phyloP scores from a whole-genome alignment of 75 land plant genomes.

The Selaginella tamariscina region DNA sequence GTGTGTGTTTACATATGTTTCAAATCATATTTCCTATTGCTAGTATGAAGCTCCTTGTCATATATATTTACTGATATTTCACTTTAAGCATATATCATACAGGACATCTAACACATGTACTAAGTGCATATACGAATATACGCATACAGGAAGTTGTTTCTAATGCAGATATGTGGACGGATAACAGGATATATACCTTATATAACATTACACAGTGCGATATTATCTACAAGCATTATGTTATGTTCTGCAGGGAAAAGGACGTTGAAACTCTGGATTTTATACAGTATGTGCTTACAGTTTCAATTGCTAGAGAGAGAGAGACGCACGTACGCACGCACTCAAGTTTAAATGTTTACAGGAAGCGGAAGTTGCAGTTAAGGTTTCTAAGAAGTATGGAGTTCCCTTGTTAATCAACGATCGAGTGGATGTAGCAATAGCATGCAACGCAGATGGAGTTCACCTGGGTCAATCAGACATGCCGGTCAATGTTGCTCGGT shows the following conservation, averaged over 20 bases:
- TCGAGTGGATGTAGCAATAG: conserved; percentile 69
- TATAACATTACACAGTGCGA: too few relatives aligned
- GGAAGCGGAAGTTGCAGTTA: conserved; percentile 35
- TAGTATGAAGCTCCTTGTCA: background rate
- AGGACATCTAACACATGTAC: conserved; percentile 2
- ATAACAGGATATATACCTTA: too few relatives aligned
- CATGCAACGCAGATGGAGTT: conserved; percentile 79
- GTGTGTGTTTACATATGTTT: background rate
- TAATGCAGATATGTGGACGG: too few relatives aligned
- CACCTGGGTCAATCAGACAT: conserved; percentile 88
- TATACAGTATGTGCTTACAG: conserved; percentile 17
- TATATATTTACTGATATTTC: background rate
- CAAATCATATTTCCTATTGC: background rate
- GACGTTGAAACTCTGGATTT: conserved; percentile 69
- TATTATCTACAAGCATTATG: background rate
- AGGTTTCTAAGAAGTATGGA: conserved; percentile 42
- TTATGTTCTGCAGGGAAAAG: conserved; percentile 56
- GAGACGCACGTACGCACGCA: background rate
- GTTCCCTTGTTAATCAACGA: conserved; percentile 77
- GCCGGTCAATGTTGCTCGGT: conserved; percentile 39
- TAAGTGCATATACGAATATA: too few relatives aligned
- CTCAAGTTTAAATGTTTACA: background rate
- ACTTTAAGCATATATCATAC: background rate
- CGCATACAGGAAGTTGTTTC: too few relatives aligned
- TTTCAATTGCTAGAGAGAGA: background rate